Base-by-base conservation (phyloP, 2,329 filamentous ascomycete species). In the Whalleya microplaca region DNA sequence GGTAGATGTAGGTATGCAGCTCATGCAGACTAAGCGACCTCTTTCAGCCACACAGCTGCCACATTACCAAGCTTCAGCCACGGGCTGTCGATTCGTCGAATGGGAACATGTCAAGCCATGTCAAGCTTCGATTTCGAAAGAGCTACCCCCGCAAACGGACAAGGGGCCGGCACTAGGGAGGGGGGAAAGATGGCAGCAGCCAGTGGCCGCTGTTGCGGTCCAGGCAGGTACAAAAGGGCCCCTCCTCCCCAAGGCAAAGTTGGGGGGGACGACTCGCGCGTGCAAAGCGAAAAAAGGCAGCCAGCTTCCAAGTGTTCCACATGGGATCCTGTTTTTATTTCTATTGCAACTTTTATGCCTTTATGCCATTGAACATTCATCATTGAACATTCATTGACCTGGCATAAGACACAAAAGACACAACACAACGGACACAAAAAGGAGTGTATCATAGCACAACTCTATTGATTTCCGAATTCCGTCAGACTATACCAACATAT, bases 201-300 rank as follows among this genome's bases (percentile, higher is more conserved):
- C 23, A 27, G 9, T 27, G 23, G 9, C 9, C 23, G 23, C 23
- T 27, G 23, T 4, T 4, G 50, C 62, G 62, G 52, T 44, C 65
- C 53, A 65, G 23, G 57, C 59, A 72, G 68, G 69, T 73, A 73
- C 71, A 73, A 72, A 73, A 73, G 64, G 69, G 61, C 59, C 61
- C 57, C 64, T 64, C 64, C 69, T 65, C 68, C 71, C 71, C 67
- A 66, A 66, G 62, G 62, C 53, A 64, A 51, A 59, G 55, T 57
- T 57, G 57, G 58, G 54, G 53, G 32, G 32, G 6, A 58, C 59
- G 55, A 51, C 53, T 62, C 58, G 61, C 53, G 57, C 62, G 51
- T 57, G 57, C 44, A 45, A 41, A 53, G 20, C 41, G 21, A 55
- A 53, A 56, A 58, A 51, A 54, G 55, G 46, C 48, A 45, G 57